phyloP scores from a whole-genome alignment of 1,284 basidiomycete genomes.

The Leucoagaricus sp. region DNA sequence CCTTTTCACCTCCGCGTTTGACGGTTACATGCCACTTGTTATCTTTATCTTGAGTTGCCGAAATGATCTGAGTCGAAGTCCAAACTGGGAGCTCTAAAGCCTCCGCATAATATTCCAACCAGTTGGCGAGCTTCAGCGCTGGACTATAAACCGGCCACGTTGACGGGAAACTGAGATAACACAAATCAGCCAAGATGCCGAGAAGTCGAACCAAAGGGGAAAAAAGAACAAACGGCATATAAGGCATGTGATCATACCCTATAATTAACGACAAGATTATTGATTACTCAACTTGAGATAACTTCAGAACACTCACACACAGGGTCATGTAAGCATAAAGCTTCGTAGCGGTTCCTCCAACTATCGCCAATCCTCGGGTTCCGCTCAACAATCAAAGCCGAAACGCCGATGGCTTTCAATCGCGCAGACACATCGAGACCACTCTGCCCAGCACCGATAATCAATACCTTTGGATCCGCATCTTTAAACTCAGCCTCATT shows the following conservation, averaged over 20 bases:
- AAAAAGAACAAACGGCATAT: constrained; percentile 44
- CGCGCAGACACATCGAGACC: constrained; percentile 62
- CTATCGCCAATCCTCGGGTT: constrained; percentile 55
- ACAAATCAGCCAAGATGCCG: background rate
- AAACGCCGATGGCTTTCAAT: constrained; percentile 54
- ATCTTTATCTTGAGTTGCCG: constrained; percentile 44
- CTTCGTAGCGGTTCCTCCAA: constrained; percentile 62
- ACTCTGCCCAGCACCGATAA: constrained; percentile 68
- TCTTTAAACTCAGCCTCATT: constrained; percentile 40
- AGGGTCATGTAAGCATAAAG: constrained; percentile 61
- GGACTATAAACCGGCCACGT: constrained; percentile 67
- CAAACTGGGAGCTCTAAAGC: constrained; percentile 67
- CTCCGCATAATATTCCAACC: constrained; percentile 68
- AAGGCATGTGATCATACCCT: constrained; percentile 63
- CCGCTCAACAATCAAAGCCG: constrained; percentile 55
- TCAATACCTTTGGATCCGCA: constrained; percentile 46
- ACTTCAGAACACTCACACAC: constrained; percentile 29
- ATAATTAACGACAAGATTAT: background rate
- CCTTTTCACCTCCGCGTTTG: constrained; percentile 37
- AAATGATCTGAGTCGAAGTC: constrained; percentile 47
- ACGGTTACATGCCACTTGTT: constrained; percentile 58
- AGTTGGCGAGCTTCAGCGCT: constrained; percentile 64
- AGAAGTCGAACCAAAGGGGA: background rate
- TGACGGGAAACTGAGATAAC: constrained; percentile 48
- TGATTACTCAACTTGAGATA: background rate